Base-by-base conservation (phyloP, 306 rosid species). In the Citrullus colocynthis region DNA sequence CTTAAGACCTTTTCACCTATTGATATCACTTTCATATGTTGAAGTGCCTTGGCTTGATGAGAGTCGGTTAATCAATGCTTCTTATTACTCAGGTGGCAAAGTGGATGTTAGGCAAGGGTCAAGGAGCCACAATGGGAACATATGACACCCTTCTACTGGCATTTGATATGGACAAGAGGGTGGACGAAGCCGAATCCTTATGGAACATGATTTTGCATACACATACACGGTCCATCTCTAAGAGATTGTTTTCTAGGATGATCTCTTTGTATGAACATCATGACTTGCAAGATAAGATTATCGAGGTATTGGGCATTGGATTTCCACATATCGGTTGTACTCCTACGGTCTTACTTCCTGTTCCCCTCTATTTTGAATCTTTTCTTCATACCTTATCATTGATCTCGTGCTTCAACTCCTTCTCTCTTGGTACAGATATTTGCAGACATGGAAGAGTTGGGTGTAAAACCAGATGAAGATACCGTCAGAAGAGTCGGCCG, bases 61-160 rank as follows among this genome's bases (percentile, higher is more conserved):
- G 24, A 51, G 56, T 51, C 56, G 6, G n/a, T 14, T 62, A 62
- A 62, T 62, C 37, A 15, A 15, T 51, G 56, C n/a, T 51, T 51
- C 56, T 51, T 51, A 51, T 51, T 51, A 81, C 52, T 77, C 86
- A 95, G 99, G 87, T 95, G 82, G 93, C 99, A 9, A 95, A 95
- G 86, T 92, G 97, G 97, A 90, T 92, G 99, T 63, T 92, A 87
- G 88, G 97, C 93, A 92, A 86, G 86, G 99, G 97, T 64, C 97
- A 92, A 82, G 97, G 98, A 69, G 85, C 90, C 77, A 95, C 99
- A 75, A 88, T 95, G 96, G 97, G 92, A 82, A 92, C 97, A 4
- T 95, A 89, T 32, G 97, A 92, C 81, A 86, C 91, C 78, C 97
- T 95, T 77, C 92, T 95, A 58, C 79, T 92, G 75, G 97, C 99